Evolutionary conservation across 2,329 filamentous ascomycete genomes (phyloP), one percentile per base, ranked within the genome.

Genomic region (Scedosporium apiospermum): DNA sequence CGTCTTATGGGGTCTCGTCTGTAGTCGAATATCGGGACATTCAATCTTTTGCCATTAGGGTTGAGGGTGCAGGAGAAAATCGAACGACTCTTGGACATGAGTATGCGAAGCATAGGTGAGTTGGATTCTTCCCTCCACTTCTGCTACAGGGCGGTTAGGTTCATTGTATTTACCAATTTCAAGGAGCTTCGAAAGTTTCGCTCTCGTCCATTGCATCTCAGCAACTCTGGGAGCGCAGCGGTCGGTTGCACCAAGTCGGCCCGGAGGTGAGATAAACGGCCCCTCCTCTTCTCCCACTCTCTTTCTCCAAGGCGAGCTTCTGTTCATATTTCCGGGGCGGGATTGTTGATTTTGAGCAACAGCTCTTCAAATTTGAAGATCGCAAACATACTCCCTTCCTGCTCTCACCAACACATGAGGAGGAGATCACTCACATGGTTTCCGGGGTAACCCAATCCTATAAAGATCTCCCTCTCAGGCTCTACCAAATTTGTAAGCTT

Each of bases 331-430:
- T 23, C 30, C 30, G 27, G 12, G 12, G 46, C 30, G 23, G 7
- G 2, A 2, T 9, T 14, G 23, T 6, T 62, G 51, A 55, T 27
- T n/a, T 69, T 75, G 55, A 75, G 61, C 53, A 34, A 10, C 68
- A 95, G 87, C 82, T 97, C 21, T 93, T 97, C 68, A 85, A 84
- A 51, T 84, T 98, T 57, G 76, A 82, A 55, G 95, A 98, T 73
- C 85, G 95, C 63, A 95, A 89, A 73, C 84, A 89, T 6, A 78
- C 82, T 0, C 80, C 83, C 3, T 90, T 90, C 65, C 80, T 99
- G 34, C 82, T 99, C 3, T 88, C 92, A 1, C 95, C 95, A 0
- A 99, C 95, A 0, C 95, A 99, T 65, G 95, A 99, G 71, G 95
- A 99, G 73, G 95, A 99, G 71, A 95, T 99, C 67, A 99, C 95